Evolutionary conservation across 2,329 filamentous ascomycete species (phyloP).

Genomic region (Pseudocercospora crystallina): DNA sequence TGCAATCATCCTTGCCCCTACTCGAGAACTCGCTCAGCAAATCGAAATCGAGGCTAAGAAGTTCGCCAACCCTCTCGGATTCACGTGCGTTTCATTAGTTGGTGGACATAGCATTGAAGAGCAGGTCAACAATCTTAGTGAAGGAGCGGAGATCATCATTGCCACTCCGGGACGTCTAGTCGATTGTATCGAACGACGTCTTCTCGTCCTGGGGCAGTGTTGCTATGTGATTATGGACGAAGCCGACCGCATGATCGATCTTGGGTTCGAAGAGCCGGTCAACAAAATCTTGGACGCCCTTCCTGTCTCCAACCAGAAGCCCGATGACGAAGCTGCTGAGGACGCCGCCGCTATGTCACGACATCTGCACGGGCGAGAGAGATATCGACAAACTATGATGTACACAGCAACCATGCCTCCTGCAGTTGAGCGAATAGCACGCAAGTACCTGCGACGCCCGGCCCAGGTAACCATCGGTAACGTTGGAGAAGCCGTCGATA

Average conservation of each 20-base stretch:
- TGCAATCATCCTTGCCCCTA: slow-evolving; percentile 93
- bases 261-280: slow-evolving; percentile 95
- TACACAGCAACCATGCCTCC: slow-evolving; percentile 98
- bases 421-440: slow-evolving; percentile 90
- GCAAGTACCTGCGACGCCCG: slow-evolving; percentile 89
- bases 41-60: slow-evolving; percentile 93
- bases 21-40: slow-evolving; percentile 94
- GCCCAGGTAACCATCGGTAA: slow-evolving; percentile 95
- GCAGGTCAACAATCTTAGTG: slow-evolving; percentile 82
- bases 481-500: slow-evolving; percentile 92
- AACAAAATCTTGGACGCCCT: slow-evolving; percentile 96
- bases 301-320: slow-evolving; percentile 90
- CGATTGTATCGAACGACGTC: slow-evolving; percentile 90
- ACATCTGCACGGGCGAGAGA: slow-evolving; percentile 70
- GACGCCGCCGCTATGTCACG: slow-evolving; percentile 80
- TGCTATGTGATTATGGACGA: slow-evolving; percentile 99
- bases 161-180: slow-evolving; percentile 97
- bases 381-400: slow-evolving; percentile 99
- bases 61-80: slow-evolving; percentile 86
- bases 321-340: slow-evolving; percentile 89
- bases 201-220: slow-evolving; percentile 91
- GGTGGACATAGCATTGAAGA: slow-evolving; percentile 95
- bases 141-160: slow-evolving; percentile 96
- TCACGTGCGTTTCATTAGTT: slow-evolving; percentile 95
- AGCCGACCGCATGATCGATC: slow-evolving; percentile 97